These are phyloP conservation scores for Calonectria naviculata DNA, from an alignment of 2,329 filamentous ascomycete genomes.

Conservation along the genomic window DNA sequence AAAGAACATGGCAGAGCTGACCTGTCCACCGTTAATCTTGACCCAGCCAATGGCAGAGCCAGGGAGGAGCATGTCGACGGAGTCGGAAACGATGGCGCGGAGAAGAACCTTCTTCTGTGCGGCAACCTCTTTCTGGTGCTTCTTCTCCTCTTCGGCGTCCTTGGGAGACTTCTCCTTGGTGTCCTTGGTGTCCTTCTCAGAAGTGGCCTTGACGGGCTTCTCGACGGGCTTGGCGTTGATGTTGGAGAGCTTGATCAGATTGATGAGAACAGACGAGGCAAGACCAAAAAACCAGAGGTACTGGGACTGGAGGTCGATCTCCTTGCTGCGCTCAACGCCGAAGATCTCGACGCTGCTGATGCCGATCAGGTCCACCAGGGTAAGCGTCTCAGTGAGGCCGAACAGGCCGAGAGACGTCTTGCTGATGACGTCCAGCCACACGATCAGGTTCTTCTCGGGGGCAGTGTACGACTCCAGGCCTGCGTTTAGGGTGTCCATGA, in stretches of 20 bases:
- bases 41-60: conserved; percentile 71
- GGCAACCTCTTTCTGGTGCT: conserved; percentile 48
- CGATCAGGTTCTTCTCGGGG: conserved; percentile 44
- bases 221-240: conserved; percentile 32
- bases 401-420: conserved; percentile 74
- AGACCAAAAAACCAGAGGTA: conserved; percentile 77
- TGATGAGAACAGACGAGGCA: conserved; percentile 58
- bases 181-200: conserved; percentile 24
- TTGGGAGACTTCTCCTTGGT: conserved; percentile 28
- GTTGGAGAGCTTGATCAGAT: conserved; percentile 54
- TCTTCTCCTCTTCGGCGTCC: conserved; percentile 46
- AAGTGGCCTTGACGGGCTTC: conserved; percentile 12
- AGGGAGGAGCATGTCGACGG: conserved; percentile 72
- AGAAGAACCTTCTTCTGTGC: conserved; percentile 50
- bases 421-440: conserved; percentile 65
- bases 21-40: conserved; percentile 57
- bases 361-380: conserved; percentile 64
- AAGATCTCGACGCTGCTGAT: conserved; percentile 62
- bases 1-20: conserved; percentile 69
- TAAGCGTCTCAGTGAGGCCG: conserved; percentile 73
- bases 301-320: conserved; percentile 69
- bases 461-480: conserved; percentile 57
- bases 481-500: conserved; percentile 67
- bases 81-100: conserved; percentile 65
- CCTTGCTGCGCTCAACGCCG: conserved; percentile 57